Base-by-base conservation (phyloP, 1,284 basidiomycete genomes). In the Spongispora temasekensis region DNA sequence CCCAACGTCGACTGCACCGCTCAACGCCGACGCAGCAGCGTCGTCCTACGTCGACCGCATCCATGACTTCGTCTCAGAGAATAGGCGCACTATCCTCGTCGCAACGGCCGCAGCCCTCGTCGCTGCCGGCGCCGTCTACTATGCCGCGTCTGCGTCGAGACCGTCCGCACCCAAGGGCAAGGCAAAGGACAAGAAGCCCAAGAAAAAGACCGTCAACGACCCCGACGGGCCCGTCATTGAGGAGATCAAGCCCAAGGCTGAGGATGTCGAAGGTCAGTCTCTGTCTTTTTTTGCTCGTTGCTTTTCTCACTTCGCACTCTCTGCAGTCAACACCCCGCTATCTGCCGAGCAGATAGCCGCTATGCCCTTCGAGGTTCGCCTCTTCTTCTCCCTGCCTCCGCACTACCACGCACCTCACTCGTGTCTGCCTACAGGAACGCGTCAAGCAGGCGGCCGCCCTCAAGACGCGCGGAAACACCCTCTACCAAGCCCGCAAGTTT, bases 401-500 rank as follows among this genome's bases (percentile, higher is more conserved):
- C 10, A 8, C n/a, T 27, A 8, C 5, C 57, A 52, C 25, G 25
- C 42, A 25, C 23, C 64, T 65, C 56, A 70, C 61, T 48, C 57
- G 19, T 55, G 30, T 65, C 56, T 25, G 10, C 30, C 21, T 62
- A 6, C 62, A 94, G 89, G 90, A 94, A 72, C 89, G 94, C 55
- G 80, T 86, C 63, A 82, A 84, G 65, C 79, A 89, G 44, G 96
- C 96, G 8, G 87, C 88, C 13, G 78, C 85, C 13, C 87, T 97
- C 74, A 99, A 99, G 78, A 83, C 88, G 35, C 85, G 88, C 71
- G 97, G 97, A 55, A 99, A 99, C 77, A 82, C 87, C 61, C 88
- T 94, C 25, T 99, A 98, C 81, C 85, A 89, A 66, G 81, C 83
- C 61, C 90, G 90, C 69, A 85, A 91, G 66, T 98, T 91, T 72